Evolutionary conservation across 495 filamentous ascomycete genomes (phyloP).

Genomic region (Penicillium alfredii): DNA sequence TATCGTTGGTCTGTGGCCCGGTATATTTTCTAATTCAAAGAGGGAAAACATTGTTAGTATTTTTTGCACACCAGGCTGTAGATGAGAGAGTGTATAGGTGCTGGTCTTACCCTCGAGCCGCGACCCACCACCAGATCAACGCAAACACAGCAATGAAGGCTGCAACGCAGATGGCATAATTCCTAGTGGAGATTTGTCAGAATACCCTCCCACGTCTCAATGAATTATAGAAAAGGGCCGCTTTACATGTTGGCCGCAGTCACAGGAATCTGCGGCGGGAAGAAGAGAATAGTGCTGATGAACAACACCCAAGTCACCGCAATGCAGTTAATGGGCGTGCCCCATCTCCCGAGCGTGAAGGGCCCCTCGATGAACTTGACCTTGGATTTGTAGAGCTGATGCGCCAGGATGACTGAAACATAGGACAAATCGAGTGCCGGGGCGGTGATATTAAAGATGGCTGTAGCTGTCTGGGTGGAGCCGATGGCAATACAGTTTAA

Average conservation of each 20-base stretch:
- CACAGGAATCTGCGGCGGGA: constrained; percentile 55
- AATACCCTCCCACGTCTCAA: neutral
- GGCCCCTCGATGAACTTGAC: constrained; percentile 60
- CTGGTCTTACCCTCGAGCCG: constrained; percentile 52
- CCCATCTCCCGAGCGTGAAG: constrained; percentile 57
- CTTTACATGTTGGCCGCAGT: constrained; percentile 58
- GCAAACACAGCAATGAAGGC: constrained; percentile 56
- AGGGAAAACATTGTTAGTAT: too few relatives aligned
- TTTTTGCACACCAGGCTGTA: too few relatives aligned
- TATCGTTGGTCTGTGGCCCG: constrained; percentile 50
- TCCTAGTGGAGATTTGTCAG: constrained; percentile 35
- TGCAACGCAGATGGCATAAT: constrained; percentile 64
- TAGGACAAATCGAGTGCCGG: constrained; percentile 66
- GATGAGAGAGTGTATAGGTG: too few relatives aligned
- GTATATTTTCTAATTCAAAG: constrained; percentile 42
- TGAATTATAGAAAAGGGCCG: neutral
- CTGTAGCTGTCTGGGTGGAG: constrained; percentile 57
- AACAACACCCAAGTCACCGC: constrained; percentile 61
- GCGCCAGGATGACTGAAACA: constrained; percentile 61
- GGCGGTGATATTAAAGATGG: constrained; percentile 67
- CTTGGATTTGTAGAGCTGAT: constrained; percentile 50
- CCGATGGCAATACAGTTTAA: constrained; percentile 66
- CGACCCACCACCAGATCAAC: constrained; percentile 60
- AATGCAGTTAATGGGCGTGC: constrained; percentile 52
- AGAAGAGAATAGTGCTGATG: constrained; percentile 63